phyloP scores from a whole-genome alignment of 352 stramenopile species.

The Phytophthora sp. region DNA sequence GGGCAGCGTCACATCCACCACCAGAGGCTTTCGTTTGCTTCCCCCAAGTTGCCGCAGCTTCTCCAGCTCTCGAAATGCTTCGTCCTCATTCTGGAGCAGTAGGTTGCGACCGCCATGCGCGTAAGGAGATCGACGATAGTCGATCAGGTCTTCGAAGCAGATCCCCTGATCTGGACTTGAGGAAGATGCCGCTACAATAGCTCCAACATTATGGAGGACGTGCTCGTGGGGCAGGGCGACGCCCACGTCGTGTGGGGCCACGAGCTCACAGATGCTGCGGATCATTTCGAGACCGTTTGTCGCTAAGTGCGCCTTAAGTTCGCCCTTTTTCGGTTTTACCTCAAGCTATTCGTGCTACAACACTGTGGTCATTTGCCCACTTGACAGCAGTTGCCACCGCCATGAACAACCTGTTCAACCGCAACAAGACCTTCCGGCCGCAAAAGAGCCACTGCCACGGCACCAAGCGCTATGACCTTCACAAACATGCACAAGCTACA shows the following conservation, averaged over 20 bases:
- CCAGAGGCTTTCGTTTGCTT: slow-evolving; percentile 22
- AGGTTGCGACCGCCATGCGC: slow-evolving; percentile 54
- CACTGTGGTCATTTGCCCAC: slow-evolving; percentile 11
- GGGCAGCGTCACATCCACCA: slow-evolving; percentile 63
- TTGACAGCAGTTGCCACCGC: neutral
- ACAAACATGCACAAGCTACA: slow-evolving; percentile 84
- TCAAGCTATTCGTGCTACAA: slow-evolving; percentile 18
- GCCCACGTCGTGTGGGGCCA: slow-evolving; percentile 45
- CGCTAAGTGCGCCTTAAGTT: slow-evolving; percentile 28
- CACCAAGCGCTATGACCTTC: slow-evolving; percentile 85
- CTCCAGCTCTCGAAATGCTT: slow-evolving; percentile 77
- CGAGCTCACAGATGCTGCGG: slow-evolving; percentile 51
- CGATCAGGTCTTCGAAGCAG: slow-evolving; percentile 56
- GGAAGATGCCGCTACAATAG: neutral
- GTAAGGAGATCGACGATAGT: slow-evolving; percentile 52
- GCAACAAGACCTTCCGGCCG: slow-evolving; percentile 88
- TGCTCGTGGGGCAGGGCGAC: slow-evolving; percentile 61
- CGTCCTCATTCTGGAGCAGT: slow-evolving; percentile 69
- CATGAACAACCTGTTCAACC: slow-evolving; percentile 79
- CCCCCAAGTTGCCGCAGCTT: slow-evolving; percentile 25
- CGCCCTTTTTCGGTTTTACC: slow-evolving; percentile 1
- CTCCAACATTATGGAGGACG: slow-evolving; percentile 60
- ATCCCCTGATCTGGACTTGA: slow-evolving; percentile 32
- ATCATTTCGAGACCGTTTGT: slow-evolving; percentile 45
- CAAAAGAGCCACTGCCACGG: slow-evolving; percentile 85